These are phyloP conservation scores for Lactifluus volemus DNA, from an alignment of 768 basidiomycete genomes.

Conservation along the genomic window DNA sequence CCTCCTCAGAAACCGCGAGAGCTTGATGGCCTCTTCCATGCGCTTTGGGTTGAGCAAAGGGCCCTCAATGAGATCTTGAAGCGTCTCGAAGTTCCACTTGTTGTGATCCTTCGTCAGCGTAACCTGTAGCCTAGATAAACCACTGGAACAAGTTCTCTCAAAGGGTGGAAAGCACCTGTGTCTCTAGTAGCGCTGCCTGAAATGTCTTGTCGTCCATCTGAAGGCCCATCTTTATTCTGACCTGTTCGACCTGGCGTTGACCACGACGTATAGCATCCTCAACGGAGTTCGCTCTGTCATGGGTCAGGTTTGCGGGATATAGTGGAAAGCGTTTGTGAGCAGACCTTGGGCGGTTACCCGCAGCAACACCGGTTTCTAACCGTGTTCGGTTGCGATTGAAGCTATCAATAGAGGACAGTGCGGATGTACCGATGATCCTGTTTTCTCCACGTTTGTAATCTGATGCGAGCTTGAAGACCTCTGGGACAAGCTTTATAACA, in stretches of 20 bases:
- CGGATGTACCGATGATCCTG: constrained; percentile 74
- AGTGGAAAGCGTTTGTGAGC: background rate
- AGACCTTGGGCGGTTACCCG: constrained; percentile 56
- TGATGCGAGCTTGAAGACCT: constrained; percentile 76
- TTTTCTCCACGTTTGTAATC: constrained; percentile 71
- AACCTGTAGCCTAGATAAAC: constrained; percentile 40
- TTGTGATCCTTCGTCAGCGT: constrained; percentile 80
- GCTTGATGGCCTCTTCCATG: constrained; percentile 90
- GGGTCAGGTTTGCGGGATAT: background rate
- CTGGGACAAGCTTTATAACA: constrained; percentile 59
- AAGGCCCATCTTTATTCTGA: constrained; percentile 81
- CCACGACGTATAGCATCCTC: constrained; percentile 84
- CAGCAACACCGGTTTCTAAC: constrained; percentile 40
- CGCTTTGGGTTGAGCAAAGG: constrained; percentile 86
- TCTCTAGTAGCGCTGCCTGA: constrained; percentile 75
- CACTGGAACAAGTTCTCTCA: background rate
- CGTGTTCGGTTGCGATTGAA: constrained; percentile 84
- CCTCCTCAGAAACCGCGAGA: constrained; percentile 79
- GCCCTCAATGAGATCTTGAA: constrained; percentile 87
- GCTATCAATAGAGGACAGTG: constrained; percentile 83
- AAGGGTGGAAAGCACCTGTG: constrained; percentile 46
- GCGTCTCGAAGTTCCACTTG: constrained; percentile 87
- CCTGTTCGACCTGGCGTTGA: constrained; percentile 86
- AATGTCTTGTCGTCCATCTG: constrained; percentile 95
- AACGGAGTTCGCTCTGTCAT: constrained; percentile 59